Base-by-base conservation (phyloP, 345 rosid species). In the Rhizophora mangle region DNA sequence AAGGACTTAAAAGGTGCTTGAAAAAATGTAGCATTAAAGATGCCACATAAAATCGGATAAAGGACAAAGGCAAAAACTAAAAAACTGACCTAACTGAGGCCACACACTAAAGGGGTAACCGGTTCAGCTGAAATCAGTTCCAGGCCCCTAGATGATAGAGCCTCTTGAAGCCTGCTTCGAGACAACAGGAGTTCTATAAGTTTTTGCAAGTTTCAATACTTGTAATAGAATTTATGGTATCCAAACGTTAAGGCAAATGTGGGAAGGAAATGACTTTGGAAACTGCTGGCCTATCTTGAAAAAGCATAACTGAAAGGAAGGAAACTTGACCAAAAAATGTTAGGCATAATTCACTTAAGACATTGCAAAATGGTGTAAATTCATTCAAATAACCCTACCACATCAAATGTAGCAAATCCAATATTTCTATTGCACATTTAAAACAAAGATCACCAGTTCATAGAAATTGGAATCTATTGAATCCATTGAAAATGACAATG, bases 91-190 rank as follows among this genome's bases (percentile, higher is more conserved):
- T 89, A 91, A 78, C 74, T 54, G 84, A 81, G 89, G 83, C 88
- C 83, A 83, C 69, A 85, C 80, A 80, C 85, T 88, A 88, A 81
- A 76, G 84, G 80, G 95, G 81, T 82, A 85, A 93, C 86, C 96
- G 77, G 80, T 85, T 88, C 90, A 83, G 91, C 97, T 80, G 87
- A 86, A 93, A 87, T 88, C 91, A 91, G 90, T 88, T 86, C 94
- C 97, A 91, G 98, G 92, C 88, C 91, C 89, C 85, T 82, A 81
- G 87, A 87, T 83, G 92, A 86, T 80, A 89, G 97, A 93, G 92
- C 91, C 92, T 82, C 98, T 85, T 76, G 87, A 82, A 81, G 67
- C 87, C 97, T 93, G 98, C 96, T 91, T 81, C 77, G 84, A 85
- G 85, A 94, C 90, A 93, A 89, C 85, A 89, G 80, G 84, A 81